Base-by-base conservation (phyloP, 495 filamentous ascomycete species). In the Lophium mytilinum region DNA sequence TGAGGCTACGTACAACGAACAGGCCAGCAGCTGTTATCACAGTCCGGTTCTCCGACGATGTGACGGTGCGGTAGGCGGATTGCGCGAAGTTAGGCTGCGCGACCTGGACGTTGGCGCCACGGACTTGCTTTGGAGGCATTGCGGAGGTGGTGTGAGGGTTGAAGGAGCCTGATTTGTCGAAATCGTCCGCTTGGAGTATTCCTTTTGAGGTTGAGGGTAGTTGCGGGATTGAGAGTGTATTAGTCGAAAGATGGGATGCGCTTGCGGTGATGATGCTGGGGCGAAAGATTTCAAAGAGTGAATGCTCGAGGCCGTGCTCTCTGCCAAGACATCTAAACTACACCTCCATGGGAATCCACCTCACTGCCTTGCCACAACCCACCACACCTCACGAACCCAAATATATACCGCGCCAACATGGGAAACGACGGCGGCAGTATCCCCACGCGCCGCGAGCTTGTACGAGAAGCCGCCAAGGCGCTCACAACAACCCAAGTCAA, bases 351-450 rank as follows among this genome's bases (percentile, higher is more conserved):
- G 2, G 24, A 30, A 3, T 6, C 24, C 2, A 30, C 24, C 24
- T 30, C 24, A 30, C 24, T 30, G 24, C 24, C 6, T 30, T 30
- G 24, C 24, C 24, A 30, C 24, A 30, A 30, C 24, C 24, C 24
- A 30, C 24, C 2, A 30, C 24, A 30, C 24, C 24, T 30, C 24
- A 30, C 24, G 24, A 30, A 30, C 24, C 24, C 24, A 3, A 3
- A 30, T 30, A 30, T 3, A 30, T 30, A 48, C 45, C 7, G 56
- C 73, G 72, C 34, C 56, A 69, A 46, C 57, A 96, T 96, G 92
- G 93, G 92, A 73, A 96, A 96, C 71, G 92, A 97, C 67, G 92
- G 93, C 63, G 92, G 87, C 55, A 86, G 84, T 68, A 99, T 99
- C 57, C 93, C 93, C 11, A 96, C 85, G 48, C 89, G 93, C 34